Conservation (phyloP, 2,329 filamentous ascomycete species). For the Pyrenophora graminea region DNA sequence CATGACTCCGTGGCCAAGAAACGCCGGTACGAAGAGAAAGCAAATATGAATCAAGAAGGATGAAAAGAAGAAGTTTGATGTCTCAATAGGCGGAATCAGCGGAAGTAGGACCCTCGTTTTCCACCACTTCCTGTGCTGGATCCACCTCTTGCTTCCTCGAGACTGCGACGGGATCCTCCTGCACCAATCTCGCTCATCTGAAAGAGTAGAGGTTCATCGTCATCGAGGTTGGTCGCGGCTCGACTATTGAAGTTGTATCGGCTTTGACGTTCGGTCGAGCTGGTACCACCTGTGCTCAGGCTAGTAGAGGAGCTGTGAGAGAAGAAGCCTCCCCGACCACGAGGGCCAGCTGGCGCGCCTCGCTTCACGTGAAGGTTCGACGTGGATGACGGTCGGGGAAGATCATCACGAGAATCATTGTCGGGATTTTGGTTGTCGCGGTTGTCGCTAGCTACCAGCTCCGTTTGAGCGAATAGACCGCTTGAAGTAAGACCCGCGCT, state of each 20-base stretch:
- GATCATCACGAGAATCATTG: constrained; percentile 33
- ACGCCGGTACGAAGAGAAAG: not conserved
- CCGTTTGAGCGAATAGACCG: constrained; percentile 58
- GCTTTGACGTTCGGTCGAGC: constrained; percentile 41
- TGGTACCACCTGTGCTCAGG: constrained; percentile 39
- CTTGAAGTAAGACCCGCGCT: constrained; percentile 65
- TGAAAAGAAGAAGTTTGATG: not conserved
- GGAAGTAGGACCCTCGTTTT: constrained; percentile 32
- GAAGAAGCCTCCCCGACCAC: constrained; percentile 38
- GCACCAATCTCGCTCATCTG: constrained; percentile 71
- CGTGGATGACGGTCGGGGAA: constrained; percentile 32
- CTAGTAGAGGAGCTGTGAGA: constrained; percentile 39
- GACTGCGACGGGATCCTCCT: constrained; percentile 41
- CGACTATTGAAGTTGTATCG: constrained; percentile 54
- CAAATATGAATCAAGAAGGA: constrained; percentile 4
- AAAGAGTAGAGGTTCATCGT: constrained; percentile 73
- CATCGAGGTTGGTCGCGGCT: constrained; percentile 50
- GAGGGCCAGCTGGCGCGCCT: constrained; percentile 26
- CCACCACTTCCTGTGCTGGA: constrained; percentile 32
- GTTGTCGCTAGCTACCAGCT: constrained; percentile 34
- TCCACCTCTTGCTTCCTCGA: constrained; percentile 44
- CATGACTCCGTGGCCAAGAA: not conserved
- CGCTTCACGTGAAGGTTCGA: constrained; percentile 39
- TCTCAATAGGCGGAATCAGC: not conserved
- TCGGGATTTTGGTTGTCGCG: constrained; percentile 27